Evolutionary conservation across 2,329 filamentous ascomycete genomes (phyloP).

Genomic region (Calonectria pseudoreteaudii): DNA sequence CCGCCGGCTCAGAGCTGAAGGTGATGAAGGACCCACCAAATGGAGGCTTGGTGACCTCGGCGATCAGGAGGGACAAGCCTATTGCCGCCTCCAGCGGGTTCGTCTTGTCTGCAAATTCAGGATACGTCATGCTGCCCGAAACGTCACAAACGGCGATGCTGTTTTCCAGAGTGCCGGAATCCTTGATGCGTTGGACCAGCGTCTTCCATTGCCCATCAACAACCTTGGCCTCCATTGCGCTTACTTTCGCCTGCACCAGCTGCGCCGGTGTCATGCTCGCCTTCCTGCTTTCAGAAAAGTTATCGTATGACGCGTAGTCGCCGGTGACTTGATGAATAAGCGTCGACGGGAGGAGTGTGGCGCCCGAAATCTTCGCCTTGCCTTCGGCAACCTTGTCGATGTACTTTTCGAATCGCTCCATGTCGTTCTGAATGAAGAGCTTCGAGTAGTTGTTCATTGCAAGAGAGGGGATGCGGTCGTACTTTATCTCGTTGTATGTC

Average conservation of each 20-base stretch:
- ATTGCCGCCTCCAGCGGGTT: constrained; percentile 65
- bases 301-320: fast-evolving
- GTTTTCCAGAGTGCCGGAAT: constrained; percentile 64
- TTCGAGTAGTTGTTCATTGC: constrained; percentile 66
- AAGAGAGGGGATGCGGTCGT: constrained; percentile 66
- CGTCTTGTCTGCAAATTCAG: constrained; percentile 58
- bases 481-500: constrained; percentile 63
- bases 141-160: constrained; percentile 70
- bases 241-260: constrained; percentile 45
- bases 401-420: constrained; percentile 61
- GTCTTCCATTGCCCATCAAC: constrained; percentile 66
- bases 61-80: constrained; percentile 66
- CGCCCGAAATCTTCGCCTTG: constrained; percentile 64
- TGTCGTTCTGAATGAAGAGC: constrained; percentile 64
- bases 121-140: constrained; percentile 62
- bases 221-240: constrained; percentile 50
- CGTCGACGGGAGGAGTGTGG: constrained; percentile 64
- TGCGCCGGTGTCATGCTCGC: constrained; percentile 1
- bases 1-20: constrained; percentile 56
- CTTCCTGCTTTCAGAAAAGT: not conserved
- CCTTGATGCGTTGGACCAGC: constrained; percentile 67
- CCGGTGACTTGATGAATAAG: constrained; percentile 50
- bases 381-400: constrained; percentile 61
- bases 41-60: constrained; percentile 63
- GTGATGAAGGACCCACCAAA: constrained; percentile 68